phyloP scores from a whole-genome alignment of 495 filamentous ascomycete species.

The Xylaria telfairii region DNA sequence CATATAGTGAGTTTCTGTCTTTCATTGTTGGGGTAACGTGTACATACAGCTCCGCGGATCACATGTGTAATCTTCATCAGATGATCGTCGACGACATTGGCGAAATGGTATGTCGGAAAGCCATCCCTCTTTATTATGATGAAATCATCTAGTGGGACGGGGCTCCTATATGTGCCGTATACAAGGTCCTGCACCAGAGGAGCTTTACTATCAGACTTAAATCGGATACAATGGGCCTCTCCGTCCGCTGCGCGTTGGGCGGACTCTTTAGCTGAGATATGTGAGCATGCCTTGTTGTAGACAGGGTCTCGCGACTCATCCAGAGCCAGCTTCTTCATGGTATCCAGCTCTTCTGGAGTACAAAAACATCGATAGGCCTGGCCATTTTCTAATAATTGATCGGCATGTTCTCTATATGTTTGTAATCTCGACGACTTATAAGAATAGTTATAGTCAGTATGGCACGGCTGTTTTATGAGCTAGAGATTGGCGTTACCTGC shows the following conservation, averaged over 20 bases:
- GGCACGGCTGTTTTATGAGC: neutral
- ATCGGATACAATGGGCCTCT: conserved; percentile 78
- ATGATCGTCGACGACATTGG: conserved; percentile 96
- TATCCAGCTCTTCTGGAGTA: conserved; percentile 69
- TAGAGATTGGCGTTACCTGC: conserved; percentile 61
- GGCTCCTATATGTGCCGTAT: conserved; percentile 66
- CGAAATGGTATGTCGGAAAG: conserved; percentile 93
- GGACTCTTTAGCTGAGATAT: conserved; percentile 69
- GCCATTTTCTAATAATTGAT: conserved; percentile 70
- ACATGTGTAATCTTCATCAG: conserved; percentile 95
- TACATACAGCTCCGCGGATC: conserved; percentile 77
- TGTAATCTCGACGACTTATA: conserved; percentile 77
- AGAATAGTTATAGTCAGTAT: conserved; percentile 29
- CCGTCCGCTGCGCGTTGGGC: conserved; percentile 68
- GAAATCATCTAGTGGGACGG: conserved; percentile 56
- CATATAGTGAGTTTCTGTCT: neutral
- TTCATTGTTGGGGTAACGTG: neutral
- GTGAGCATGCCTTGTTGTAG: conserved; percentile 79
- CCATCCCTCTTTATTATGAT: conserved; percentile 91
- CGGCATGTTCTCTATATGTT: conserved; percentile 75
- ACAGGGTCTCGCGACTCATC: conserved; percentile 65
- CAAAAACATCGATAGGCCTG: conserved; percentile 96
- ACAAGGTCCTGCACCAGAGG: conserved; percentile 75
- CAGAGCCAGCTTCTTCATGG: conserved; percentile 64
- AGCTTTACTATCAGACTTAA: conserved; percentile 65